A percentile compares a stretch with the other conserved stretches of the same genome.
These are phyloP conservation scores for Leishmania major DNA, from an alignment of 208 protist species.

Conservation along the genomic window DNA sequence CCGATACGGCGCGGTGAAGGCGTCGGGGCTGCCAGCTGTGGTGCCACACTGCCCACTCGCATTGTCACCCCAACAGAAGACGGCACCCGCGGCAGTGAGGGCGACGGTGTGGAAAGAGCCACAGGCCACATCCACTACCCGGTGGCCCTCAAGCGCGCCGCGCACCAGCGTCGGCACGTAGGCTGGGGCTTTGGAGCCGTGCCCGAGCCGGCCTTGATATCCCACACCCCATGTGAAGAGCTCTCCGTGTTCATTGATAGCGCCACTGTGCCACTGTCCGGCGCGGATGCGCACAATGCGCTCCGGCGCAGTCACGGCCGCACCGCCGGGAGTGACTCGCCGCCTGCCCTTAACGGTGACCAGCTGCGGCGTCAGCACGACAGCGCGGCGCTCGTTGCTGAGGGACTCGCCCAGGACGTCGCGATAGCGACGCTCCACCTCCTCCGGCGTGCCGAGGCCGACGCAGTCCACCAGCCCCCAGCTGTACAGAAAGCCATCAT, in stretches of 20 bases:
- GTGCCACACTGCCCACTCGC: conserved; percentile 75
- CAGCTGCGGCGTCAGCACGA: conserved; percentile 76
- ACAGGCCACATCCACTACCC: conserved; percentile 76
- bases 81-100: conserved; percentile 55
- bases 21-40: conserved; percentile 40
- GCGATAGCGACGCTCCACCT: conserved; percentile 47
- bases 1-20: conserved; percentile 68
- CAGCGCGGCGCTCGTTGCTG: conserved; percentile 77
- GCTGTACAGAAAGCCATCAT: conserved; percentile 73
- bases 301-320: background rate
- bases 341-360: conserved; percentile 46
- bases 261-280: conserved; percentile 88
- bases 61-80: conserved; percentile 93
- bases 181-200: conserved; percentile 65
- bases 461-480: conserved; percentile 88
- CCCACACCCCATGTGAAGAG: conserved; percentile 92
- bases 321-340: background rate
- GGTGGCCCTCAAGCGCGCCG: conserved; percentile 59
- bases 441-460: conserved; percentile 66
- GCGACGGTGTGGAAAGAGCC: conserved; percentile 88
- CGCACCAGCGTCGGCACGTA: conserved; percentile 70
- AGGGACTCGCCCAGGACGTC: conserved; percentile 65
- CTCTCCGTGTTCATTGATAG: conserved; percentile 74
- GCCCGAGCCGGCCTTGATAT: conserved; percentile 82
- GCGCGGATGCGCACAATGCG: conserved; percentile 72